Percentiles rank a stretch among this genome's conserved stretches.
Evolutionary conservation across 2,329 filamentous ascomycete genomes (phyloP).

Genomic region (Pyrenophora tritici-repentis): DNA sequence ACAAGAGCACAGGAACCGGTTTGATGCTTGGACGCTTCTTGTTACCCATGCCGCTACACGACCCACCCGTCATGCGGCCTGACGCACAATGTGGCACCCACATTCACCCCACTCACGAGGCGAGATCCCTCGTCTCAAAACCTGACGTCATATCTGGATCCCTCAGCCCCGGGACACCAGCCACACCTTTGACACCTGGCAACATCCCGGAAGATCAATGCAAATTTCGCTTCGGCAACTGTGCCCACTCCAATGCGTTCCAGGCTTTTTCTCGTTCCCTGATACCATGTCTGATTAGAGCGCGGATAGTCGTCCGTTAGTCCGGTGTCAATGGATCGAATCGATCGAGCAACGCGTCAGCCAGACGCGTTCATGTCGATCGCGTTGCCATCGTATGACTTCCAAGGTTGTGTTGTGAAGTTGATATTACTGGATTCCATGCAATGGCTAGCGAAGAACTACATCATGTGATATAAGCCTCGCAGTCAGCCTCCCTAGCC

Average conservation of each 20-base stretch:
- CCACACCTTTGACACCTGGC: not conserved
- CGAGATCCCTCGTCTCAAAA: slow-evolving; percentile 31
- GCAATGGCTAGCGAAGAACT: not conserved
- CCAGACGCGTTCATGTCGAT: slow-evolving; percentile 10
- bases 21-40: slow-evolving; percentile 39
- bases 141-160: slow-evolving; percentile 39
- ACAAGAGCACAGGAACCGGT: slow-evolving; percentile 42
- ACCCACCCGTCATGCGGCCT: slow-evolving; percentile 45
- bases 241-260: slow-evolving; percentile 6
- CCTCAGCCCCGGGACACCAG: slow-evolving; percentile 4
- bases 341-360: slow-evolving; percentile 11
- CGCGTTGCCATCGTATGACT: not conserved
- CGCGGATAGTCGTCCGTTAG: not conserved
- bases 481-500: not conserved
- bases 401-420: not conserved
- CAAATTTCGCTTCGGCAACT: not conserved
- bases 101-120: slow-evolving; percentile 29
- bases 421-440: not conserved
- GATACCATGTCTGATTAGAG: slow-evolving; percentile 7
- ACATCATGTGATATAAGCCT: not conserved
- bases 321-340: slow-evolving; percentile 1
- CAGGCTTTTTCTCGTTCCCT: slow-evolving; percentile 5
- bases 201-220: not conserved
- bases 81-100: slow-evolving; percentile 45
- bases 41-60: slow-evolving; percentile 38